Conservation (phyloP, 495 filamentous ascomycete genomes). For the Mycothermus thermophilus region DNA sequence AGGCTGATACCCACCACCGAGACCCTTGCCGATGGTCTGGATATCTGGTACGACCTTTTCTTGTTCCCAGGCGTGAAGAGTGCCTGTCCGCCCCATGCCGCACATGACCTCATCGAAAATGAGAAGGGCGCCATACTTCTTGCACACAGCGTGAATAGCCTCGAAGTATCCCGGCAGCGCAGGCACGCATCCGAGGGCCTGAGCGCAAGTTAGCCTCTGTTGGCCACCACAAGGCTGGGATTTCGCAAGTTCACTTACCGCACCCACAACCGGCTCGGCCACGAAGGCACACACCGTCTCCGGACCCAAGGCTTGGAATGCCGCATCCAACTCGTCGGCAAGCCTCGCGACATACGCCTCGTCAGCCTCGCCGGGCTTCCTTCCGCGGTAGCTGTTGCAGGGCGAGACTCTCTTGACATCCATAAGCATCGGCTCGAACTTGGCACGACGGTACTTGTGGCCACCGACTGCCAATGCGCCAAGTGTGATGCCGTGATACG, state of each 20-base stretch:
- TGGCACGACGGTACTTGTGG: conserved; percentile 46
- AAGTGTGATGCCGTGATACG: conserved; percentile 66
- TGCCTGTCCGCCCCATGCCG: conserved; percentile 58
- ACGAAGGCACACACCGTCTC: conserved; percentile 65
- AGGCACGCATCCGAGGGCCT: conserved; percentile 53
- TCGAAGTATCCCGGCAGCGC: conserved; percentile 54
- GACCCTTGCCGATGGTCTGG: conserved; percentile 50
- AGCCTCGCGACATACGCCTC: conserved; percentile 35
- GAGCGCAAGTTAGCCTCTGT: too few relatives aligned
- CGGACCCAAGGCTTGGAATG: conserved; percentile 58
- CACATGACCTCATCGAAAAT: conserved; percentile 74
- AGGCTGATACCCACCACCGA: conserved; percentile 52
- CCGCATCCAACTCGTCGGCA: conserved; percentile 55
- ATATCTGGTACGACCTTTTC: conserved; percentile 46
- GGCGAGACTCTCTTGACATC: conserved; percentile 54
- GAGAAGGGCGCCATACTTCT: conserved; percentile 58
- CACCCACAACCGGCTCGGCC: conserved; percentile 53
- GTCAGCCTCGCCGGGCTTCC: conserved; percentile 18
- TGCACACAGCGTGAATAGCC: conserved; percentile 52
- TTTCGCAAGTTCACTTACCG: conserved; percentile 15
- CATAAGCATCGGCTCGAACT: conserved; percentile 52
- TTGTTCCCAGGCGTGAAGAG: conserved; percentile 53
- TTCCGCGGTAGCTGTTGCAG: conserved; percentile 39
- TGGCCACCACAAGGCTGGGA: neutral
- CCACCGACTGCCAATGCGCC: conserved; percentile 51